phyloP scores from a whole-genome alignment of 2,329 filamentous ascomycete species.

The Pseudogymnoascus sp. region DNA sequence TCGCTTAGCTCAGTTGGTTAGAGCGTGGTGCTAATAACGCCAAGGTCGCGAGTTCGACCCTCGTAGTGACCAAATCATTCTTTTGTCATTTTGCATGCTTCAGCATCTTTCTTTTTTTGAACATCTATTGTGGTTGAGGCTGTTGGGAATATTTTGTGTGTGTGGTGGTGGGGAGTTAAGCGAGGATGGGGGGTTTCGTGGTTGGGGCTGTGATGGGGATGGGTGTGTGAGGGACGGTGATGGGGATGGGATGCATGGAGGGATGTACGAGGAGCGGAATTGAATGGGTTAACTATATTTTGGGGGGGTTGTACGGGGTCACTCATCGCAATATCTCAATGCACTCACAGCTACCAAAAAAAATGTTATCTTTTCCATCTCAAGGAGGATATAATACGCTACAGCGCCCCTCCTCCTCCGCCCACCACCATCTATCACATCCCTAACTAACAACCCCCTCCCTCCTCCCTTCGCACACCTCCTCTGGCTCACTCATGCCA shows the following conservation, averaged over 20 bases:
- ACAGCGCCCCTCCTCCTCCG: neutral
- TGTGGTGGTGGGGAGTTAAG: no score
- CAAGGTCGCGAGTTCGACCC: slow-evolving; percentile 1
- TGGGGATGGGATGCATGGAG: neutral
- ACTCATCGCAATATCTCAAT: neutral
- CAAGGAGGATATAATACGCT: neutral
- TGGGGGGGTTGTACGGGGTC: neutral
- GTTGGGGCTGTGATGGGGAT: neutral
- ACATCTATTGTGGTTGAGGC: neutral
- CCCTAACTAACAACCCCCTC: neutral
- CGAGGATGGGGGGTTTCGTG: neutral
- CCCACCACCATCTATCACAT: neutral
- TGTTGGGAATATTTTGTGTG: neutral
- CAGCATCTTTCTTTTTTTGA: neutral
- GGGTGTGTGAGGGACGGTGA: neutral
- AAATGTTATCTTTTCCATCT: neutral
- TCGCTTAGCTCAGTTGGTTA: neutral
- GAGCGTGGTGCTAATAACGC: slow-evolving; percentile 1
- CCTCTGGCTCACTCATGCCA: neutral
- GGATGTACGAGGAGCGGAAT: neutral
- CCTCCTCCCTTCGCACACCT: neutral
- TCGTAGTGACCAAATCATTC: neutral
- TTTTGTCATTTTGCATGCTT: neutral
- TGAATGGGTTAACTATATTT: neutral
- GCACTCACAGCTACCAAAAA: neutral